Conservation (phyloP, 2,329 filamentous ascomycete genomes). For the Arthrobotrys iridis region DNA sequence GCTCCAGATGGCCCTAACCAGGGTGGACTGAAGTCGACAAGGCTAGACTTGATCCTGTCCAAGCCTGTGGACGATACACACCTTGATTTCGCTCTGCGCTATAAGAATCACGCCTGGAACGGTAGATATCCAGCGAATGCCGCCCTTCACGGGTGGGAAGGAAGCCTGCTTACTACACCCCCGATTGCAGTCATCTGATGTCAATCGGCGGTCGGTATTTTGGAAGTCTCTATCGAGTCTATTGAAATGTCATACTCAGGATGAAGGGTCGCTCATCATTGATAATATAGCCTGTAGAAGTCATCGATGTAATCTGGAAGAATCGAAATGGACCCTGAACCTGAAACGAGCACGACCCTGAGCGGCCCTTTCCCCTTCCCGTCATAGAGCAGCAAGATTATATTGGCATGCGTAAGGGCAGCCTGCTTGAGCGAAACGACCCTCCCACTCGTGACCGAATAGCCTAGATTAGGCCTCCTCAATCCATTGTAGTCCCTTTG, state of each 20-base stretch:
- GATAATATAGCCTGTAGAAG: neutral
- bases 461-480: conserved; percentile 7
- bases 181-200: neutral
- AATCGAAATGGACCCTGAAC: conserved; percentile 21
- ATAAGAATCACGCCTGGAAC: neutral
- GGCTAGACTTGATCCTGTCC: neutral
- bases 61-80: too few species aligned
- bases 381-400: neutral
- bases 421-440: neutral
- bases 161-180: neutral
- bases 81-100: too few species aligned
- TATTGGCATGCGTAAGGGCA: conserved; percentile 20
- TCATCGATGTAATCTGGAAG: neutral
- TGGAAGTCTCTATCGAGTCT: neutral
- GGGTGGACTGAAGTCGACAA: neutral
- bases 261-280: neutral
- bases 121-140: neutral
- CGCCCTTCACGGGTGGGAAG: neutral
- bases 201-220: too few species aligned
- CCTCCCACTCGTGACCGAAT: conserved; percentile 22
- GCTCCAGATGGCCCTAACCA: neutral
- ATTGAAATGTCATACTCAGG: neutral
- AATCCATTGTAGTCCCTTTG: conserved; percentile 6
- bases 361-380: conserved; percentile 9
- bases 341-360: conserved; percentile 42